Conservation (phyloP, 2,329 filamentous ascomycete species). For the Trichoderma asperellum region DNA sequence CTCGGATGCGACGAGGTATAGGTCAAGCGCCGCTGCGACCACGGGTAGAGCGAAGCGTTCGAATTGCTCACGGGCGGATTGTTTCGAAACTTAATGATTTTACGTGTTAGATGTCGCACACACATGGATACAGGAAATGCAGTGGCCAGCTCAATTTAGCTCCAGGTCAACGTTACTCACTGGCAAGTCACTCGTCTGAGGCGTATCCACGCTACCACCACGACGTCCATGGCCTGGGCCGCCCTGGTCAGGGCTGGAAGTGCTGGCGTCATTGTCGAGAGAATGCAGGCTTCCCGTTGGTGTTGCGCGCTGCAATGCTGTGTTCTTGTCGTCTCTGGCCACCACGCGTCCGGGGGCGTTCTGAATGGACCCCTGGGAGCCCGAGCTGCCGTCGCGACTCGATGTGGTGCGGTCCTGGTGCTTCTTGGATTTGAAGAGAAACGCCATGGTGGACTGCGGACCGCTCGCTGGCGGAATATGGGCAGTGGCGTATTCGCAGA, state of each 20-base stretch:
- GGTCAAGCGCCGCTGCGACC: constrained; percentile 87
- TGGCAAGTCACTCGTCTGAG: constrained; percentile 45
- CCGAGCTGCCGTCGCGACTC: constrained; percentile 57
- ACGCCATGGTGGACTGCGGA: constrained; percentile 66
- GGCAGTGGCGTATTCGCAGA: constrained; percentile 32
- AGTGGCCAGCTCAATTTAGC: not conserved
- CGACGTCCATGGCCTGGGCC: constrained; percentile 56
- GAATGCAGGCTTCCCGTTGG: constrained; percentile 80
- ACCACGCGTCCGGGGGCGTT: constrained; percentile 51
- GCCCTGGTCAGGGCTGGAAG: constrained; percentile 65
- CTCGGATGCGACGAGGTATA: constrained; percentile 81
- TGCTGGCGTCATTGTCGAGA: constrained; percentile 60
- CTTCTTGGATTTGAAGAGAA: constrained; percentile 83
- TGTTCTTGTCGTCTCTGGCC: constrained; percentile 58
- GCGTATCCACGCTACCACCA: constrained; percentile 55
- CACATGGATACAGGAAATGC: constrained; percentile 1
- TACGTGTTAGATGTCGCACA: constrained; percentile 14
- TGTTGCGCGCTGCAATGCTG: constrained; percentile 61
- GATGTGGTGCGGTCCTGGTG: constrained; percentile 65
- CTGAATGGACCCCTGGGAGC: constrained; percentile 54
- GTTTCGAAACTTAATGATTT: constrained; percentile 26
- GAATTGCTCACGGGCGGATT: constrained; percentile 54
- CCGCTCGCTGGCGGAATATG: constrained; percentile 43
- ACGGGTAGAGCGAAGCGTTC: constrained; percentile 87
- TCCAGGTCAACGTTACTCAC: constrained; percentile 42